phyloP scores from a whole-genome alignment of 148 eudicot species.

The Spergularia bocconei region DNA sequence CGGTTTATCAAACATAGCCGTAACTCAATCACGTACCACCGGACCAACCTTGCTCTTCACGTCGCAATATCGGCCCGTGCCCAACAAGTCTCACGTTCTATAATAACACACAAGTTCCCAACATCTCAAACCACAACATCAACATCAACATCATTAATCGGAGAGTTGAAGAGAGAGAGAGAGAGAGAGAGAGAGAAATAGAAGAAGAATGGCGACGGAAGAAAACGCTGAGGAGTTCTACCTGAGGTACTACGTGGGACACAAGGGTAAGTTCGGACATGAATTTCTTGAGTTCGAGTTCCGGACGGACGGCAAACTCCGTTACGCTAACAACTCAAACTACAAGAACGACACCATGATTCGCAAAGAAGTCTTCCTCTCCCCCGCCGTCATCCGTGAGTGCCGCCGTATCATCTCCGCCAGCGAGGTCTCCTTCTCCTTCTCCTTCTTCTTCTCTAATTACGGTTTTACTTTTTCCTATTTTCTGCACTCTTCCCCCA shows the following conservation, averaged over 20 bases:
- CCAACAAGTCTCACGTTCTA: no score
- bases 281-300: conserved; percentile 52
- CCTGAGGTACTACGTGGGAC: conserved; percentile 44
- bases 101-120: no score
- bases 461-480: neutral
- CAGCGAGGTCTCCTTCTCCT: conserved; percentile 53
- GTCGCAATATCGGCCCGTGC: no score
- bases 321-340: conserved; percentile 89
- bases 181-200: neutral
- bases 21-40: no score
- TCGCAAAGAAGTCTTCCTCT: conserved; percentile 80
- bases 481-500: neutral
- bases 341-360: conserved; percentile 97
- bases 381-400: conserved; percentile 77
- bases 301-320: conserved; percentile 83
- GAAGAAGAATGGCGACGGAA: conserved; percentile 20
- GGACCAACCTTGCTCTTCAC: no score
- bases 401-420: conserved; percentile 86
- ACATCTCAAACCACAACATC: no score
- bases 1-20: no score
- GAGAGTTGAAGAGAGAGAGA: neutral
- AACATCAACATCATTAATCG: no score
- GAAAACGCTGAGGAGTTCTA: conserved; percentile 39
- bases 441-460: neutral
- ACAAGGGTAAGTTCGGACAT: conserved; percentile 48